A percentile compares a stretch with the other conserved stretches of the same genome.
Conservation (phyloP, 2,329 filamentous ascomycete species). For the Tolypocladium album region DNA sequence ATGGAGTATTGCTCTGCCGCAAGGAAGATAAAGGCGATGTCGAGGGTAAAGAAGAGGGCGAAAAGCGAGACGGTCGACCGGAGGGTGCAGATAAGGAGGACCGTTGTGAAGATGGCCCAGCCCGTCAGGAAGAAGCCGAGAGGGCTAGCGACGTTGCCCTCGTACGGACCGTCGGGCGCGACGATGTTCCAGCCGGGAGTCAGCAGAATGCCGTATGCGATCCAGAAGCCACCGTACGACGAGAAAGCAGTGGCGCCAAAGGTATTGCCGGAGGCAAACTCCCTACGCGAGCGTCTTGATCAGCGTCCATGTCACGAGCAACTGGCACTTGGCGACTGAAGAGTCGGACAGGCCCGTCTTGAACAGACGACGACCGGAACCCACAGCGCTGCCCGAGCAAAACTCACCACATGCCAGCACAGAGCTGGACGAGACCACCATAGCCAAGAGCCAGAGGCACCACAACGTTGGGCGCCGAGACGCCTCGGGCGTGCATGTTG, state of each 20-base stretch:
- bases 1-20: constrained; percentile 49
- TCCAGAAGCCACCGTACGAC: constrained; percentile 79
- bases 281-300: constrained; percentile 37
- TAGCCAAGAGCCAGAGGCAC: constrained; percentile 62
- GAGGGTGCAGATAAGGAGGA: constrained; percentile 64
- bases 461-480: constrained; percentile 54
- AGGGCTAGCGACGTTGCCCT: constrained; percentile 37
- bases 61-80: constrained; percentile 72
- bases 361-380: background rate
- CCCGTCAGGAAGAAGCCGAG: constrained; percentile 66
- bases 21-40: constrained; percentile 65
- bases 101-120: constrained; percentile 79
- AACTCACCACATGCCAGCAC: constrained; percentile 78
- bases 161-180: constrained; percentile 32
- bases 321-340: background rate
- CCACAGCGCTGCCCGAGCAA: background rate
- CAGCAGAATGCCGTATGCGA: constrained; percentile 61
- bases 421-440: constrained; percentile 66
- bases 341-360: background rate
- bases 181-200: constrained; percentile 57
- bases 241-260: constrained; percentile 75
- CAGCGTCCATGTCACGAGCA: background rate
- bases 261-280: constrained; percentile 81
- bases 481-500: constrained; percentile 55
- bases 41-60: constrained; percentile 65